Percentiles rank a stretch among this genome's conserved stretches.
Conservation (phyloP, 2,329 filamentous ascomycete genomes). For the Arthrobotrys entomopaga region DNA sequence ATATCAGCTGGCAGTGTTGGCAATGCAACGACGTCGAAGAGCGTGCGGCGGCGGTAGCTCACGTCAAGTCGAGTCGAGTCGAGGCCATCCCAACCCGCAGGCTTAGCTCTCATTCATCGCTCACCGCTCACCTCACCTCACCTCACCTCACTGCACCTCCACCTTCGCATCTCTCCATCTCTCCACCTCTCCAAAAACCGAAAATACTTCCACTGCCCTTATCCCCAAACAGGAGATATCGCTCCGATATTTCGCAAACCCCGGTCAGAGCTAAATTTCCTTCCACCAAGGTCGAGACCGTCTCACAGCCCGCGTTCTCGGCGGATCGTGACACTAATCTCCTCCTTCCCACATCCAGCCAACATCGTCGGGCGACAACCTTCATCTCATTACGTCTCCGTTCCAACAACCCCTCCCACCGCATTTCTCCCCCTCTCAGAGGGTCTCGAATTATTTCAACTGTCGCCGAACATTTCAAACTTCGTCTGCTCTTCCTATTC, state of each 20-base stretch:
- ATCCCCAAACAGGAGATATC: not conserved
- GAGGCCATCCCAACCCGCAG: too few species aligned
- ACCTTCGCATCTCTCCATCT: constrained; percentile 4
- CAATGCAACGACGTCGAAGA: too few species aligned
- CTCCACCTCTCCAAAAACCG: not conserved
- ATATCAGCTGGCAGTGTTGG: too few species aligned
- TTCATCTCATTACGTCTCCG: not conserved
- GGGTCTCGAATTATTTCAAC: not conserved
- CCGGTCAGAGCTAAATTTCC: not conserved
- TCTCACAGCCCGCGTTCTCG: constrained; percentile 25
- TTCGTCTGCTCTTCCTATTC: not conserved
- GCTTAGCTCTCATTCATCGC: not conserved
- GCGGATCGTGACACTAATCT: constrained; percentile 27
- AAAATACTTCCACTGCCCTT: not conserved
- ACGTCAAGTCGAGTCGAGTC: too few species aligned
- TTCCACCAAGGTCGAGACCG: not conserved
- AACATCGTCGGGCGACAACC: not conserved
- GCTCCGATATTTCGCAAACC: not conserved
- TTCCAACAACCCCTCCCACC: not conserved
- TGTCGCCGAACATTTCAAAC: not conserved
- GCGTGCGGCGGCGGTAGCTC: too few species aligned
- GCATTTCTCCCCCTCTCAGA: not conserved
- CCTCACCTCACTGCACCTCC: constrained; percentile 32
- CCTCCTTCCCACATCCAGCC: constrained; percentile 13
- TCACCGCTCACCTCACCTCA: constrained; percentile 28